These are phyloP conservation scores for Penicillium sp. DNA, from an alignment of 2,329 filamentous ascomycete species.

Conservation along the genomic window DNA sequence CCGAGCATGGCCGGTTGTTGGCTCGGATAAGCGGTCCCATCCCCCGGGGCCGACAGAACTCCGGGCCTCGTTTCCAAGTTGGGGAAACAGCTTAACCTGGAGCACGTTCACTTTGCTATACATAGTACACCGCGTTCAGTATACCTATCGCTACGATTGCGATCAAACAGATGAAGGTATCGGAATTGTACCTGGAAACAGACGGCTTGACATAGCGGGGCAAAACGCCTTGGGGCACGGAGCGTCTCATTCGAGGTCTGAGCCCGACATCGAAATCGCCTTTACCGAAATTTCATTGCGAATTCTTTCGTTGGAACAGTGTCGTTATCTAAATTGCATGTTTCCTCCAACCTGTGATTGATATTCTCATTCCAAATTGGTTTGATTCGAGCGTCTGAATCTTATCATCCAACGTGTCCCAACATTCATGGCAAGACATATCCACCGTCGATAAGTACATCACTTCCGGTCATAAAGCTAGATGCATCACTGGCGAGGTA, in stretches of 20 bases:
- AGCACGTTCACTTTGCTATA: not conserved
- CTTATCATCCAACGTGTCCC: not conserved
- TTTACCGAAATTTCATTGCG: not conserved
- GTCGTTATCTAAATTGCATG: not conserved
- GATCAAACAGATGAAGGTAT: not conserved
- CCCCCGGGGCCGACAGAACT: not conserved
- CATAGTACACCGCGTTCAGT: not conserved
- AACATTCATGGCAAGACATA: constrained; percentile 38
- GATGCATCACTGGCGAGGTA: constrained; percentile 51
- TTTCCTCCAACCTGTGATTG: not conserved
- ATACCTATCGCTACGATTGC: not conserved
- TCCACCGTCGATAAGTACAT: constrained; percentile 52
- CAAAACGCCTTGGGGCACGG: not conserved
- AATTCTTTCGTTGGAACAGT: not conserved
- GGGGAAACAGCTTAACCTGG: not conserved
- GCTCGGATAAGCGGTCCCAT: constrained; percentile 1
- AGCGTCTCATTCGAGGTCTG: not conserved
- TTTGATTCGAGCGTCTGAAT: not conserved
- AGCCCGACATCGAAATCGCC: not conserved
- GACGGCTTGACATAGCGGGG: not conserved
- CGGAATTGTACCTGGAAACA: not conserved
- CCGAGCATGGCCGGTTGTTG: not conserved
- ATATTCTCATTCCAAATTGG: not conserved
- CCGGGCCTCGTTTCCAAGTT: not conserved
- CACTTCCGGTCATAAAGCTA: constrained; percentile 51